phyloP scores from a whole-genome alignment of 208 protist species.

The Leishmania tropica region DNA sequence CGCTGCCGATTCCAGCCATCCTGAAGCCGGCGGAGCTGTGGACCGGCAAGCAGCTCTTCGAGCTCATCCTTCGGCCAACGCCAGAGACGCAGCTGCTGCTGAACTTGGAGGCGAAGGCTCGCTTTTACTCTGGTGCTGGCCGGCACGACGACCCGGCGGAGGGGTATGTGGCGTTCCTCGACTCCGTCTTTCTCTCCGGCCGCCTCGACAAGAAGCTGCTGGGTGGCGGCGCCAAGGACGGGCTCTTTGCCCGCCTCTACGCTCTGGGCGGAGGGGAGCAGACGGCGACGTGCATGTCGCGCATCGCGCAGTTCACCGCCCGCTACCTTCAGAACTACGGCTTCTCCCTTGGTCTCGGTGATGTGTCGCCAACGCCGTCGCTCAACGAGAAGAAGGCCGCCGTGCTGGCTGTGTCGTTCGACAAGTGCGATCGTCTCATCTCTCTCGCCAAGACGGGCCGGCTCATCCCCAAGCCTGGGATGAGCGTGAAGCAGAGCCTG shows the following conservation, averaged over 20 bases:
- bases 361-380: slow-evolving; percentile 93
- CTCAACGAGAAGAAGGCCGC: slow-evolving; percentile 92
- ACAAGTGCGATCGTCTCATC: slow-evolving; percentile 93
- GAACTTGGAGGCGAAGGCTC: slow-evolving; percentile 93
- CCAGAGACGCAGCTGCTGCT: slow-evolving; percentile 64
- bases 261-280: slow-evolving; percentile 77
- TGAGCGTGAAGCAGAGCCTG: slow-evolving; percentile 94
- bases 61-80: slow-evolving; percentile 90
- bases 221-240: slow-evolving; percentile 94
- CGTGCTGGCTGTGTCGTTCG: slow-evolving; percentile 95
- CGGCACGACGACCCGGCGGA: slow-evolving; percentile 84
- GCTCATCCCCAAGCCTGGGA: slow-evolving; percentile 94
- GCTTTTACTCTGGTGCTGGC: slow-evolving; percentile 81
- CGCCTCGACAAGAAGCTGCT: slow-evolving; percentile 98
- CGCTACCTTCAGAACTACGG: slow-evolving; percentile 96
- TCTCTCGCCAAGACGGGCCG: slow-evolving; percentile 90
- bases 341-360: slow-evolving; percentile 99
- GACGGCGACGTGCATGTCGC: slow-evolving; percentile 94
- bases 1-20: slow-evolving; percentile 96
- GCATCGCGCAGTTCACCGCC: slow-evolving; percentile 95
- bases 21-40: slow-evolving; percentile 98
- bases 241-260: slow-evolving; percentile 96
- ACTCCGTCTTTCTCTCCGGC: slow-evolving; percentile 95
- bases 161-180: slow-evolving; percentile 95
- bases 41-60: slow-evolving; percentile 99